Evolutionary conservation across 1,139 yeast genomes (phyloP), one percentile per base, ranked within the genome.

Genomic region (Nakaseomyces bracarensis): DNA sequence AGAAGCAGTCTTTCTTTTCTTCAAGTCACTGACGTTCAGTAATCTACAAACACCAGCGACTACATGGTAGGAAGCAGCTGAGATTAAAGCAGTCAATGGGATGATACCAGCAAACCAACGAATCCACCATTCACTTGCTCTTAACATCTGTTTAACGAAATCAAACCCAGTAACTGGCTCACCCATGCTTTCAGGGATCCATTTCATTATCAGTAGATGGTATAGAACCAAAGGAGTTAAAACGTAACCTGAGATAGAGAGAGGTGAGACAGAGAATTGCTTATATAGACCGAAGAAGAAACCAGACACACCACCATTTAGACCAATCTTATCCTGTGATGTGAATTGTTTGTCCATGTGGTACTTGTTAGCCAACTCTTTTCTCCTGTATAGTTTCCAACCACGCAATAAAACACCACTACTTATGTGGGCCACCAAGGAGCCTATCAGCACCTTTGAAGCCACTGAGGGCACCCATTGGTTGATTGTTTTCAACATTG

Each of bases 231-330:
- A 39, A 7, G 55, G 54, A 9, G 45, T 44, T 15, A 54, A 42
- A 8, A 52, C 34, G 27, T 51, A 53, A 9, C 60, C 60, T 7
- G 55, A 46, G 10, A 51, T n/a, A 2, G 46, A 49, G 15, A 50
- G 53, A 4, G 59, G 58, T 15, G 54, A 45, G 18, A 44, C 40
- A 3, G 36, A 37, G 21, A 52, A 46, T 7, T 39, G 45, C 28
- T 47, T 49, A 22, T 46, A 49, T 27, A 50, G 43, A 1, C 58
- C 58, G 18, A 52, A 39, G 19, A 54, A 50, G 35, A 50, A 54
- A 1, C 59, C 58, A 9, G 52, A 48, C 13, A 55, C 44, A 9
- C 57, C 57, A 4, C 59, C 59, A 8, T 47, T 46, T 15, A 54
- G 42, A 3, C 58, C 58, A 14, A 54, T 52, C 18, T 37, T 31